Evolutionary conservation across 2,329 filamentous ascomycete genomes (phyloP).

Genomic region (Pezizomycotina sp.): DNA sequence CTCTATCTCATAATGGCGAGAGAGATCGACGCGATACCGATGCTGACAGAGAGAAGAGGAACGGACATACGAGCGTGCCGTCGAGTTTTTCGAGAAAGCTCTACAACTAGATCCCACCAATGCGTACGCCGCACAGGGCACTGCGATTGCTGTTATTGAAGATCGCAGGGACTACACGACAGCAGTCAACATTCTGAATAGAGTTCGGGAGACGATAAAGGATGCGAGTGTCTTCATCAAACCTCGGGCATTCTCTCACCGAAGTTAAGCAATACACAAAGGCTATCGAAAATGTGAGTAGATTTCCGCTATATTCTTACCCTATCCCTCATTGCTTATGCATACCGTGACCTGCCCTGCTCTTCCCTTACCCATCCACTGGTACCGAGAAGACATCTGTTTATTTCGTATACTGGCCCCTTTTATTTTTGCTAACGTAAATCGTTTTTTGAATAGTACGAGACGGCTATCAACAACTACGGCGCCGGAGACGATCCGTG

Average conservation of each 20-base stretch:
- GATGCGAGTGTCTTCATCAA: slow-evolving; percentile 84
- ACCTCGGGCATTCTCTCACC: slow-evolving; percentile 76
- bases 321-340: neutral
- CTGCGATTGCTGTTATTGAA: slow-evolving; percentile 85
- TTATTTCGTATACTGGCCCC: neutral
- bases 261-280: slow-evolving; percentile 81
- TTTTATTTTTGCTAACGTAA: slow-evolving; percentile 9
- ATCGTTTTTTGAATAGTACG: slow-evolving; percentile 43
- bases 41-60: slow-evolving; percentile 75
- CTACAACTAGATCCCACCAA: slow-evolving; percentile 88
- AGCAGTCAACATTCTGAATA: slow-evolving; percentile 74
- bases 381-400: slow-evolving; percentile 1
- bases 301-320: neutral
- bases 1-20: slow-evolving; percentile 65
- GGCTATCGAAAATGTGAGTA: slow-evolving; percentile 60
- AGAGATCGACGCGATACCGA: slow-evolving; percentile 87
- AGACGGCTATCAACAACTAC: slow-evolving; percentile 64
- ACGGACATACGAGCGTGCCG: slow-evolving; percentile 76
- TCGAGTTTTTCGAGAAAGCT: slow-evolving; percentile 97
- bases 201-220: slow-evolving; percentile 75
- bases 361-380: slow-evolving; percentile 1
- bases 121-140: slow-evolving; percentile 86
- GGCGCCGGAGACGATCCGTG: slow-evolving; percentile 54
- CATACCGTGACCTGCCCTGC: too few relatives aligned
- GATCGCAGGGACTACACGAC: slow-evolving; percentile 77